Evolutionary conservation across 2,329 filamentous ascomycete species (phyloP).

Genomic region (Trichoderma simmonsii): DNA sequence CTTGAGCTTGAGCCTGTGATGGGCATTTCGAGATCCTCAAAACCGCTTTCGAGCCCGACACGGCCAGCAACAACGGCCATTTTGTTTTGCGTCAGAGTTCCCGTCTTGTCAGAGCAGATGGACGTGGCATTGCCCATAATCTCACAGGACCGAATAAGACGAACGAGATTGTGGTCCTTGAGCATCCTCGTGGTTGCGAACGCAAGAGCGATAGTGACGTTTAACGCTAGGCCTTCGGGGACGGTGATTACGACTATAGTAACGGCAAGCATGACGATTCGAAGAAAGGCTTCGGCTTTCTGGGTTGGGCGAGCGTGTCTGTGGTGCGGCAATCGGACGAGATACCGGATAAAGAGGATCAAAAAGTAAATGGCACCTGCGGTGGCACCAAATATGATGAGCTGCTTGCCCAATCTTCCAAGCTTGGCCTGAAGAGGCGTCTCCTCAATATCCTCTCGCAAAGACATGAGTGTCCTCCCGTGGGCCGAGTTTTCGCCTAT

Average conservation of each 20-base stretch:
- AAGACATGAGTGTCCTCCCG: slow-evolving; percentile 74
- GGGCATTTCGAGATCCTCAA: slow-evolving; percentile 35
- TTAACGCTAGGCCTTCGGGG: slow-evolving; percentile 58
- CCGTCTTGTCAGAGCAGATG: slow-evolving; percentile 65
- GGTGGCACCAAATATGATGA: slow-evolving; percentile 45
- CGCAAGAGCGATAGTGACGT: slow-evolving; percentile 59
- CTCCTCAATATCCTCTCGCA: slow-evolving; percentile 72
- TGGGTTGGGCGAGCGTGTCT: slow-evolving; percentile 41
- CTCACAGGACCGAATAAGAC: slow-evolving; percentile 57
- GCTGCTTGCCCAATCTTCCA: slow-evolving; percentile 74
- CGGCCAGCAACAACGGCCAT: slow-evolving; percentile 60
- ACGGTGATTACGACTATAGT: slow-evolving; percentile 59
- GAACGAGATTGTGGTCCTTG: slow-evolving; percentile 60
- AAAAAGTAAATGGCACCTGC: slow-evolving; percentile 43
- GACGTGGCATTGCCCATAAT: slow-evolving; percentile 64
- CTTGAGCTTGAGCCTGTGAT: slow-evolving; percentile 12
- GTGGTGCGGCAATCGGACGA: slow-evolving; percentile 32
- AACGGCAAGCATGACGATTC: slow-evolving; percentile 56
- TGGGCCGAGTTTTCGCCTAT: slow-evolving; percentile 71
- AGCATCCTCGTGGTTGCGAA: slow-evolving; percentile 63
- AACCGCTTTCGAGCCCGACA: slow-evolving; percentile 41
- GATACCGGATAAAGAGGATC: slow-evolving; percentile 39
- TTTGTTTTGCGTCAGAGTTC: slow-evolving; percentile 61
- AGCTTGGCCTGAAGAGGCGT: slow-evolving; percentile 77
- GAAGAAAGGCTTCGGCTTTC: slow-evolving; percentile 57